Evolutionary conservation across 2,329 filamentous ascomycete genomes (phyloP).

Genomic region (Alternaria atra): DNA sequence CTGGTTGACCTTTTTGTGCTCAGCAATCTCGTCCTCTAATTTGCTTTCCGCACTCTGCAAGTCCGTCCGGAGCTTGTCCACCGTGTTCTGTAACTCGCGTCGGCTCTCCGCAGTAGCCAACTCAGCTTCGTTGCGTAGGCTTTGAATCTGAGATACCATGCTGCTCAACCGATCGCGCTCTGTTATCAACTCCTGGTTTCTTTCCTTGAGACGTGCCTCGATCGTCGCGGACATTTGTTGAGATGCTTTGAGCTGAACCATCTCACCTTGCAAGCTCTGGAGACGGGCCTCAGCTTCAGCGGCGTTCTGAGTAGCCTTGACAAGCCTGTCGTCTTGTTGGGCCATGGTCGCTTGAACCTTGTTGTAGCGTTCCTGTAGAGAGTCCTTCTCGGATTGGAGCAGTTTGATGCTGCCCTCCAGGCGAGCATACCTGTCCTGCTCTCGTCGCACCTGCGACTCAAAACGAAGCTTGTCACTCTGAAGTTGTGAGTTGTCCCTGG

Average conservation of each 20-base stretch:
- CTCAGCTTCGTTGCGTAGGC: constrained; percentile 89
- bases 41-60: constrained; percentile 81
- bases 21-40: constrained; percentile 82
- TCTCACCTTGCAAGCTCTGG: constrained; percentile 90
- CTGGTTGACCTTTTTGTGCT: constrained; percentile 80
- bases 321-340: constrained; percentile 87
- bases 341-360: constrained; percentile 81
- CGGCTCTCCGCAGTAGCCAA: constrained; percentile 82
- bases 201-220: constrained; percentile 84
- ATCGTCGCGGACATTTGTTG: constrained; percentile 95
- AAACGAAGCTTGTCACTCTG: constrained; percentile 83
- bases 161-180: constrained; percentile 86
- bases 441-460: constrained; percentile 81
- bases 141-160: constrained; percentile 84
- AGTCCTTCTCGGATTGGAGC: constrained; percentile 82
- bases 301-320: constrained; percentile 92
- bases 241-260: constrained; percentile 91
- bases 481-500: constrained; percentile 81
- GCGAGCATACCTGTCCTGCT: constrained; percentile 86
- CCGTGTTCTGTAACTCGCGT: constrained; percentile 78
- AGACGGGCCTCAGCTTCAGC: constrained; percentile 82
- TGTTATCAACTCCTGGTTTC: constrained; percentile 84
- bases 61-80: constrained; percentile 82
- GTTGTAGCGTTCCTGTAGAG: constrained; percentile 84
- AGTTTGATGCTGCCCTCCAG: constrained; percentile 87